These are phyloP conservation scores for Hansenula sp. DNA, from an alignment of 1,139 yeast species.

Conservation along the genomic window DNA sequence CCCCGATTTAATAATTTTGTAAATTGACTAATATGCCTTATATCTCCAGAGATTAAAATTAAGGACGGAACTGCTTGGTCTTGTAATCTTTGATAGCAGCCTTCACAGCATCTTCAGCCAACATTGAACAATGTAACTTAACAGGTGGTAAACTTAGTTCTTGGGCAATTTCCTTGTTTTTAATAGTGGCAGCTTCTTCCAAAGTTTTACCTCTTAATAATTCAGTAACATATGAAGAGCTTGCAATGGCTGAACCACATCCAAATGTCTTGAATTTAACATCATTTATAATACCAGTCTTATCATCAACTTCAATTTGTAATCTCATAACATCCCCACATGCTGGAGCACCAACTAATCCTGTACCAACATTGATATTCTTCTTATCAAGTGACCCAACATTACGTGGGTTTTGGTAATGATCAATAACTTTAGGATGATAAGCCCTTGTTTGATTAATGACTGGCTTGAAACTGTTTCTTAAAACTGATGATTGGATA, in stretches of 20 bases:
- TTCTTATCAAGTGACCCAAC: slow-evolving; percentile 89
- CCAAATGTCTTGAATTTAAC: slow-evolving; percentile 98
- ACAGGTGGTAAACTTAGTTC: slow-evolving; percentile 96
- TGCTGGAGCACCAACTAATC: slow-evolving; percentile 97
- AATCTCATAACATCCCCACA: slow-evolving; percentile 99
- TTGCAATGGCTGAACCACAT: slow-evolving; percentile 97
- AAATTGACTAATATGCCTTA: too few relatives aligned
- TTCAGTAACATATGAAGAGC: slow-evolving; percentile 92
- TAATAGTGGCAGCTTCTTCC: slow-evolving; percentile 89
- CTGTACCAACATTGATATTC: slow-evolving; percentile 85
- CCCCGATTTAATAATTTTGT: too few relatives aligned
- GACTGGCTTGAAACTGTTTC: slow-evolving; percentile 15
- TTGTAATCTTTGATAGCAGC: slow-evolving; percentile 94
- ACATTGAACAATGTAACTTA: slow-evolving; percentile 95
- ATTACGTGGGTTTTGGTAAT: slow-evolving; percentile 93
- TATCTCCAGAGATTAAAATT: too few relatives aligned
- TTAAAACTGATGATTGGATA: slow-evolving; percentile 12
- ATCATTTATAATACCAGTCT: slow-evolving; percentile 85
- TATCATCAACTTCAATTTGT: slow-evolving; percentile 89
- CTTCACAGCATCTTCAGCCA: slow-evolving; percentile 98
- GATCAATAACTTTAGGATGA: slow-evolving; percentile 83
- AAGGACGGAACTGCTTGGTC: slow-evolving; percentile 48
- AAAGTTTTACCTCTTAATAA: slow-evolving; percentile 91
- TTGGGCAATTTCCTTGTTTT: slow-evolving; percentile 88
- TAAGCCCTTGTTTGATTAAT: slow-evolving; percentile 35